Conservation (phyloP, 306 rosid genomes). For the Albizia julibrissin region DNA sequence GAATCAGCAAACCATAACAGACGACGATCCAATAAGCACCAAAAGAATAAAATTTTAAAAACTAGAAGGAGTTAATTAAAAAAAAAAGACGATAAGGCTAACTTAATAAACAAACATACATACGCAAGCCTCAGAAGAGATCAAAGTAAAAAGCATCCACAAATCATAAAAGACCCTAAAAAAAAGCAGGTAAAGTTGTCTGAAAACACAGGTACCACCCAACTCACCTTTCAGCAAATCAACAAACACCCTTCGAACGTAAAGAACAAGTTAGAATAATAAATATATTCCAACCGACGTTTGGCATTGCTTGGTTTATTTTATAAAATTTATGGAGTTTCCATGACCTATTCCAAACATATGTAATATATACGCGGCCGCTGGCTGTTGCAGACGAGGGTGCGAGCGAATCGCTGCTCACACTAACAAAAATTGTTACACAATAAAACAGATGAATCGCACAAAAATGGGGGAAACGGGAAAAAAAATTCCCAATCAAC, state of each 20-base stretch:
- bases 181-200: constrained; percentile 1
- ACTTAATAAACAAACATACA: not conserved
- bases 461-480: not conserved
- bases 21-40: not conserved
- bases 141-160: not conserved
- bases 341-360: no score
- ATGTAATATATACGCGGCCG: not conserved
- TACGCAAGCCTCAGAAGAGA: not conserved
- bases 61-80: not conserved
- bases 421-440: not conserved
- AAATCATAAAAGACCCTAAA: not conserved
- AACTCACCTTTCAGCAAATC: constrained; percentile 18
- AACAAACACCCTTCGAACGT: not conserved
- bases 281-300: not conserved
- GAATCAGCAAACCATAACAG: not conserved
- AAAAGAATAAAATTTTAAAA: not conserved
- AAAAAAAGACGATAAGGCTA: not conserved
- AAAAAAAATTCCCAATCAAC: not conserved
- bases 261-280: not conserved
- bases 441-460: not conserved
- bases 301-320: no score
- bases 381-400: not conserved
- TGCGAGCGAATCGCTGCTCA: not conserved
- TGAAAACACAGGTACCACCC: not conserved
- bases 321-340: no score